phyloP scores from a whole-genome alignment of 768 basidiomycete species.

The Pseudohyphozyma bogoriensis region DNA sequence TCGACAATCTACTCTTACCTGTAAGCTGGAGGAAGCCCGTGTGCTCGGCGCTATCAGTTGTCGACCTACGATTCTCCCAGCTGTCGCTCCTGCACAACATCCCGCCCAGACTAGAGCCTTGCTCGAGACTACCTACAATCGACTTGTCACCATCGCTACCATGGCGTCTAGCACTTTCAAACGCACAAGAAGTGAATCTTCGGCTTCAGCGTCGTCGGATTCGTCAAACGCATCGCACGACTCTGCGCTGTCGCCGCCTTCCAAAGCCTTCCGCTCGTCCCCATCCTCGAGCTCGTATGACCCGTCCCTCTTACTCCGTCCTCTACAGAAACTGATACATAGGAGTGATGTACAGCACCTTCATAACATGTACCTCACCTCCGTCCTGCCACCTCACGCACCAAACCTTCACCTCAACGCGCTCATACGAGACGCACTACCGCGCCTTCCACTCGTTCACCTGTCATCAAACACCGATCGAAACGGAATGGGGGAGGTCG shows the following conservation, averaged over 20 bases:
- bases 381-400: conserved; percentile 16
- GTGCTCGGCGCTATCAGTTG: too few species aligned
- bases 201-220: too few species aligned
- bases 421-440: conserved; percentile 14
- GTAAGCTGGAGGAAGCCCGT: too few species aligned
- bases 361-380: conserved; percentile 21
- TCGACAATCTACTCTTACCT: too few species aligned
- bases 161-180: too few species aligned
- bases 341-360: neutral
- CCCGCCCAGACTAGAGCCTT: too few species aligned
- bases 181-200: too few species aligned
- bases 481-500: neutral
- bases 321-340: neutral
- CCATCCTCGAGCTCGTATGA: neutral
- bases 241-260: neutral
- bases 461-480: conserved; percentile 7
- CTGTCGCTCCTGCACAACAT: too few species aligned
- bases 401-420: neutral
- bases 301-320: neutral
- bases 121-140: too few species aligned
- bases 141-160: too few species aligned
- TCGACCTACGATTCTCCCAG: too few species aligned
- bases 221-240: neutral
- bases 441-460: conserved; percentile 14
- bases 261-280: conserved; percentile 1